A percentile compares a stretch with the other conserved stretches of the same genome.
Evolutionary conservation across 2,329 filamentous ascomycete species (phyloP).

Genomic region (Aspergillus brunneoviolaceus): DNA sequence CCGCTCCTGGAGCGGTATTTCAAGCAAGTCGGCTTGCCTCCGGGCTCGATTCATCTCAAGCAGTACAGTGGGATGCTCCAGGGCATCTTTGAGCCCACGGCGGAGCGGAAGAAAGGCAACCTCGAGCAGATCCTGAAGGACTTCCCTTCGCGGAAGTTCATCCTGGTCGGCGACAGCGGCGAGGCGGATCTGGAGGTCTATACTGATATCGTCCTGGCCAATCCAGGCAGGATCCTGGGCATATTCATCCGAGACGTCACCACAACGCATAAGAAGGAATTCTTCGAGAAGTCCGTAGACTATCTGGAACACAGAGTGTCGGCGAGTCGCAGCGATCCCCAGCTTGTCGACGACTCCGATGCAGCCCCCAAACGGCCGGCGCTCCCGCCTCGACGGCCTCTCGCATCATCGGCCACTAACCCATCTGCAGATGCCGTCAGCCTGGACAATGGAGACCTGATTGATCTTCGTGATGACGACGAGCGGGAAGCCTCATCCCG

Average conservation of each 20-base stretch:
- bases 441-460: slow-evolving; percentile 35
- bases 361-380: slow-evolving; percentile 34
- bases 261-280: slow-evolving; percentile 68
- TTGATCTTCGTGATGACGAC: slow-evolving; percentile 42
- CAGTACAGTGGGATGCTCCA: slow-evolving; percentile 97
- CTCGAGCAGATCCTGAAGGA: slow-evolving; percentile 82
- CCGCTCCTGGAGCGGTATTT: slow-evolving; percentile 87
- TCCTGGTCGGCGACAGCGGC: slow-evolving; percentile 91
- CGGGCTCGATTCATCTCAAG: slow-evolving; percentile 90
- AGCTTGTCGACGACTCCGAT: slow-evolving; percentile 29
- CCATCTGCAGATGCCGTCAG: slow-evolving; percentile 22
- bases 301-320: slow-evolving; percentile 27
- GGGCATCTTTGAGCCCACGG: slow-evolving; percentile 95
- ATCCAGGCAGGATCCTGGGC: slow-evolving; percentile 78
- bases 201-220: slow-evolving; percentile 81
- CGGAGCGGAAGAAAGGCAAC: slow-evolving; percentile 87
- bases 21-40: slow-evolving; percentile 73
- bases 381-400: slow-evolving; percentile 41
- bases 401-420: slow-evolving; percentile 13
- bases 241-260: slow-evolving; percentile 97
- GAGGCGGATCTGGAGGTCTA: slow-evolving; percentile 97
- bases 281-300: slow-evolving; percentile 68
- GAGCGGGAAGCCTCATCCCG: slow-evolving; percentile 13
- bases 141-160: slow-evolving; percentile 84
- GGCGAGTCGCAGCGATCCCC: slow-evolving; percentile 27